Base-by-base conservation (phyloP, 495 filamentous ascomycete genomes). In the Choiromyces venosus region DNA sequence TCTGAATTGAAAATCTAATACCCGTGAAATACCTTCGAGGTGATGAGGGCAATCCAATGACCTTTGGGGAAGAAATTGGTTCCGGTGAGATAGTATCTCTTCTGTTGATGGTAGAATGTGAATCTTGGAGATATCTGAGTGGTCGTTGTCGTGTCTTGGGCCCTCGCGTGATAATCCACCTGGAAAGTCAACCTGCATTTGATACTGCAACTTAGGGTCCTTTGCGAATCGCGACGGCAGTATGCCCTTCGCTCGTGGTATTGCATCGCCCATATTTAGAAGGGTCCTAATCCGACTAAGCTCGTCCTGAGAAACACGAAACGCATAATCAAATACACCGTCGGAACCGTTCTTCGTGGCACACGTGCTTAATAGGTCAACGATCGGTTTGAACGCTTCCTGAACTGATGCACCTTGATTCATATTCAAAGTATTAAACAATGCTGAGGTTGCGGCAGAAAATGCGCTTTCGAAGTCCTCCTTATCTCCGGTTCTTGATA, bases 1-100 rank as follows among this genome's bases (percentile, higher is more conserved):
- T 25, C 91, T 85, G 72, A 93, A 92, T 74, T 93, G 88, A 69
- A 88, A 83, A 77, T 94, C 91, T 0, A 94, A 80, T 0, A 91
- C 83, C 0, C 91, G 87, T 1, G 80, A 81, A 16, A 91, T 83
- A 9, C 90, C 90, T 16, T 82, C 74, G 3, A 87, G 73, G 79
- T 93, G 90, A 78, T 86, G 85, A 46, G 85, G 83, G 0, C 76
- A 68, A 8, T 86, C 81, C 14, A 80, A 74, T 74, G 91, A 84
- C 2, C 81, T 86, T 10, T 80, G 77, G 5, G 91, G 91, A 0
- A 92, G 81, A 77, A 89, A 93, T 72, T 91, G 88, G 0, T 78
- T 73, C 3, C 85, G 83, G 18, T 76, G 65, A 35, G 84, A 86
- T 2, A 79, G 74, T 65, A 92, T 89, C 79, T 93, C 91, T 52